phyloP scores from a whole-genome alignment of 768 basidiomycete species.

The Boletus subparvulus region DNA sequence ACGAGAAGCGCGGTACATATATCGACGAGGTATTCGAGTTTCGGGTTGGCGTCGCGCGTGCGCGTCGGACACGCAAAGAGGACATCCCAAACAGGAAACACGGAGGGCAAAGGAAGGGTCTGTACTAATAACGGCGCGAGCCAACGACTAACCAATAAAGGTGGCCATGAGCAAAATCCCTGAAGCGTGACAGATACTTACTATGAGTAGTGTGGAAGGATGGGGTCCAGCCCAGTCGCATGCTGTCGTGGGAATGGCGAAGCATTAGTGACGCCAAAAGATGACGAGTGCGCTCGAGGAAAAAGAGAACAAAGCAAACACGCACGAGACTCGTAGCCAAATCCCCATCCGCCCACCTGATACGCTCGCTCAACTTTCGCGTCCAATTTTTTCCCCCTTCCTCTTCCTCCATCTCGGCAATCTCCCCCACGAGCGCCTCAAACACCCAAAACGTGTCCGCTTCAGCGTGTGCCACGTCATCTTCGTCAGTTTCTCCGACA shows the following conservation, averaged over 20 bases:
- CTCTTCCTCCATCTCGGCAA: constrained; percentile 71
- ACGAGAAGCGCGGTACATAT: constrained; percentile 70
- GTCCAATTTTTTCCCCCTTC: constrained; percentile 64
- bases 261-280: neutral
- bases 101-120: constrained; percentile 61
- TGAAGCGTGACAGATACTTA: constrained; percentile 36
- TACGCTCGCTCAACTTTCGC: constrained; percentile 55
- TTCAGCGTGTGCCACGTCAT: constrained; percentile 65
- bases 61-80: constrained; percentile 61
- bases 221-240: constrained; percentile 64
- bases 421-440: constrained; percentile 69
- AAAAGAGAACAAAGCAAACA: neutral
- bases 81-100: constrained; percentile 69
- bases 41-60: constrained; percentile 52
- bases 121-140: constrained; percentile 69
- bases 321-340: constrained; percentile 58
- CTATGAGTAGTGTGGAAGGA: constrained; percentile 79
- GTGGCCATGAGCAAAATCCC: neutral
- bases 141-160: constrained; percentile 57
- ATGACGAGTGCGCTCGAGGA: neutral
- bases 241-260: constrained; percentile 39
- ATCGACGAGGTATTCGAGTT: constrained; percentile 68
- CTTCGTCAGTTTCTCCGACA: constrained; percentile 57
- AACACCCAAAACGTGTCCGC: constrained; percentile 85
- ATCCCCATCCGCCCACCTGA: constrained; percentile 64